phyloP scores from a whole-genome alignment of 2,329 filamentous ascomycete species.

The Talaromyces islandicus region DNA sequence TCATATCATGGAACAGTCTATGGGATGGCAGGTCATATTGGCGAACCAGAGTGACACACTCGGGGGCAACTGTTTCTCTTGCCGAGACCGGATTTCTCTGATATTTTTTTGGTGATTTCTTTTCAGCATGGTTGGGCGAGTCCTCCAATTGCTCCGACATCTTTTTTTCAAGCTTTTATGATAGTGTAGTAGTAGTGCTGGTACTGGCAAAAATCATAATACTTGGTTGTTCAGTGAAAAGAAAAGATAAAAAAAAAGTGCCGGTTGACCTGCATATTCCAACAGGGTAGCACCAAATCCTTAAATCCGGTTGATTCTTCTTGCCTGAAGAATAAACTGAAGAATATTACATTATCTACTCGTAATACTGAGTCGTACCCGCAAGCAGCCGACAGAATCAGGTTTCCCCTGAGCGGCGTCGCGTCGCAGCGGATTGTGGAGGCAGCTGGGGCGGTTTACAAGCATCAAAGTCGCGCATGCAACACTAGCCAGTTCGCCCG shows the following conservation, averaged over 20 bases:
- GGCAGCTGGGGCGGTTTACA: not conserved
- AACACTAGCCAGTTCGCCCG: not conserved
- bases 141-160: constrained; percentile 13
- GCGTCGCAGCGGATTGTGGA: not conserved
- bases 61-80: constrained; percentile 13
- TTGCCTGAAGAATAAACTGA: too few relatives aligned
- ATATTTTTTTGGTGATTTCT: not conserved
- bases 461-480: not conserved
- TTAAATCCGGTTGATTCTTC: too few relatives aligned
- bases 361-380: too few relatives aligned
- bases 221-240: too few relatives aligned
- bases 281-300: too few relatives aligned
- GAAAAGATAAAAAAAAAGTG: too few relatives aligned
- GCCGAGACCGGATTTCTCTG: constrained; percentile 1
- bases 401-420: not conserved
- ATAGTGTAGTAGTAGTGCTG: not conserved
- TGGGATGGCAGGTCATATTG: constrained; percentile 46
- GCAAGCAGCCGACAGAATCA: not conserved
- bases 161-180: not conserved
- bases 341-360: too few relatives aligned
- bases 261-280: too few relatives aligned
- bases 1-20: constrained; percentile 17
- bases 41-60: constrained; percentile 37
- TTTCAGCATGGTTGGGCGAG: constrained; percentile 7
- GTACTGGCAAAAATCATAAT: not conserved